Base-by-base conservation (phyloP, 805 yeast species). In the Komagataella populi region DNA sequence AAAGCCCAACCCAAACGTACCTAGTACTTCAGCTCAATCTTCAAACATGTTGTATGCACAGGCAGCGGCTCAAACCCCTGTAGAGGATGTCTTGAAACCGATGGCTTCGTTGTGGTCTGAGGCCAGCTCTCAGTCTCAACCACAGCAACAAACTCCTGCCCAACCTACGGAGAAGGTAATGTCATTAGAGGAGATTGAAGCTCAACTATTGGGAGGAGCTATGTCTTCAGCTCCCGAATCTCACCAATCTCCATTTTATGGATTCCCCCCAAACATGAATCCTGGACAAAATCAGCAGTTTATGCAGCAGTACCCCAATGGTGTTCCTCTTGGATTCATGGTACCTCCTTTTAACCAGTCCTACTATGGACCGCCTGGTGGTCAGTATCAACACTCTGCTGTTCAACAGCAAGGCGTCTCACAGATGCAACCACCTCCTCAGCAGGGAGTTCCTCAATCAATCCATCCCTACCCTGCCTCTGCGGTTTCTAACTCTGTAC, bases 111-210 rank as follows among this genome's bases (percentile, higher is more conserved):
- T 84, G 48, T 84, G 90, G 90, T 76, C 74, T 30, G 68, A 30
- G n/a, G 14, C 68, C 48, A 64, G 57, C 54, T 20, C 61, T 58
- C 14, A 18, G 23, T 14, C 52, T 44, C 6, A 18, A 23, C 44
- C 52, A 43, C 49, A 49, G 22, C n/a, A 65, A 54, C 48, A 61
- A 49, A 18, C 63, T 23, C 54, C 20, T 47, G 46, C 60, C 18
- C 57, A 54, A 18, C 54, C 55, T 51, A 39, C 60, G 54, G 58
- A 56, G 50, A 76, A 74, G 58, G 73, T 83, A 20, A 66, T 85
- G 57, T 84, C 96, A 8, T 71, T 87, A 63, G 91, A 85, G 63
- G 95, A 89, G 59, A 77, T 89, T 56, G 96, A 89, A 67, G 87
- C 95, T 6, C 87, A 81, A 59, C 70, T 83, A 62, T 70, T 81